Percentiles rank a stretch among this genome's conserved stretches.
Evolutionary conservation across 495 filamentous ascomycete genomes (phyloP).

Genomic region (Polyplosphaeria fusca): DNA sequence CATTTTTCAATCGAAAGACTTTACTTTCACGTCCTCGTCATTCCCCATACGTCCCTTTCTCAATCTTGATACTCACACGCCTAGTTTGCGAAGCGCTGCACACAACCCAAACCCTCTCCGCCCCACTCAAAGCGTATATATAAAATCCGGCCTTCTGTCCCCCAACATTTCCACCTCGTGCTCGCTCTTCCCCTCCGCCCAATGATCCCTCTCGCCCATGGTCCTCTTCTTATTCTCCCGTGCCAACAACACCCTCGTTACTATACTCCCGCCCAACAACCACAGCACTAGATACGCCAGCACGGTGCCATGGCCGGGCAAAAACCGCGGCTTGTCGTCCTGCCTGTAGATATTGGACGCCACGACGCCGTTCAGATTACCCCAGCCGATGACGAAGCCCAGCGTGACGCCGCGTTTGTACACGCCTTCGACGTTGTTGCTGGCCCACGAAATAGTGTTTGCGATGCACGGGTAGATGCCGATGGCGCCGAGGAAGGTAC

Average conservation of each 20-base stretch:
- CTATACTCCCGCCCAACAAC: conserved; percentile 56
- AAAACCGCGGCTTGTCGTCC: conserved; percentile 53
- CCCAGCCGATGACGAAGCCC: conserved; percentile 74
- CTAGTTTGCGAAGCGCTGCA: too few relatives aligned
- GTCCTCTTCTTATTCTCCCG: conserved; percentile 60
- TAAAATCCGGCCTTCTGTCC: conserved; percentile 72
- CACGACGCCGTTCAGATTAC: conserved; percentile 86
- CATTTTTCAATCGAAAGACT: too few relatives aligned
- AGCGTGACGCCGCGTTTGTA: conserved; percentile 88
- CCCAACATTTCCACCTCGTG: conserved; percentile 63
- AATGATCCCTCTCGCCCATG: conserved; percentile 66
- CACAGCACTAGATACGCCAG: conserved; percentile 60
- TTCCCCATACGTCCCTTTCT: too few relatives aligned
- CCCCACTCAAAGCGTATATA: conserved; percentile 60
- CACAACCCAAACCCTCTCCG: background rate
- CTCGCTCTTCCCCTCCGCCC: conserved; percentile 57
- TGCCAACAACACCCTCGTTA: conserved; percentile 64
- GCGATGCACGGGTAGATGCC: conserved; percentile 90
- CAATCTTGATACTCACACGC: too few relatives aligned
- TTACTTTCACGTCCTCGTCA: too few relatives aligned
- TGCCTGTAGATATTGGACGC: conserved; percentile 68
- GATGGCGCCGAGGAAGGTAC: conserved; percentile 78
- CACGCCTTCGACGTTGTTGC: conserved; percentile 88
- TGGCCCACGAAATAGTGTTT: conserved; percentile 87
- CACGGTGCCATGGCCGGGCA: conserved; percentile 57